phyloP scores from a whole-genome alignment of 768 basidiomycete genomes.

The Russula abietina region DNA sequence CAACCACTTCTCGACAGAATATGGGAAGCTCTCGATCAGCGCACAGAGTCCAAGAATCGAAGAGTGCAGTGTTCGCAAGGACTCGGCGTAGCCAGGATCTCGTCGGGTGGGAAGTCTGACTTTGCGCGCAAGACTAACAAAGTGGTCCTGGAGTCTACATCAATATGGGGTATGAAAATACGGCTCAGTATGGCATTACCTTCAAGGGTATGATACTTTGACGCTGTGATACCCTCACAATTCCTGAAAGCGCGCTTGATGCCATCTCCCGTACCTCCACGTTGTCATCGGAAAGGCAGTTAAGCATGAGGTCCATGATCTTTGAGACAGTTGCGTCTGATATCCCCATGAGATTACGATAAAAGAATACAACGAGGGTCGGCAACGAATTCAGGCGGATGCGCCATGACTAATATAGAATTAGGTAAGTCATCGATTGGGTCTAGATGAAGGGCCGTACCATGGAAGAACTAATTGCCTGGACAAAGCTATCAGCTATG shows the following conservation, averaged over 20 bases:
- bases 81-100: conserved; percentile 65
- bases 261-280: conserved; percentile 92
- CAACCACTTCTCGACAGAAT: conserved; percentile 46
- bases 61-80: conserved; percentile 71
- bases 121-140: conserved; percentile 55
- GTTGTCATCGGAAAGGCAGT: conserved; percentile 84
- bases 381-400: conserved; percentile 84
- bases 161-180: conserved; percentile 10
- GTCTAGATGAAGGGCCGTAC: conserved; percentile 38
- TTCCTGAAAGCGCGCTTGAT: conserved; percentile 76
- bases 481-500: conserved; percentile 55
- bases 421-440: conserved; percentile 6
- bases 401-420: conserved; percentile 69
- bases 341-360: conserved; percentile 77
- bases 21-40: conserved; percentile 51
- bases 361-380: conserved; percentile 86
- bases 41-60: conserved; percentile 47
- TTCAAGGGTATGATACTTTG: conserved; percentile 80
- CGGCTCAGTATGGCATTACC: conserved; percentile 36
- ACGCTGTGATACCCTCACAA: conserved; percentile 86
- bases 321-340: conserved; percentile 58
- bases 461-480: conserved; percentile 70
- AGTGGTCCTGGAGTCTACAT: conserved; percentile 57
- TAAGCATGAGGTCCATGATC: conserved; percentile 77
- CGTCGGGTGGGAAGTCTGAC: conserved; percentile 62